These are phyloP conservation scores for Colletotrichum limetticola DNA, from an alignment of 2,329 filamentous ascomycete species.

Conservation along the genomic window DNA sequence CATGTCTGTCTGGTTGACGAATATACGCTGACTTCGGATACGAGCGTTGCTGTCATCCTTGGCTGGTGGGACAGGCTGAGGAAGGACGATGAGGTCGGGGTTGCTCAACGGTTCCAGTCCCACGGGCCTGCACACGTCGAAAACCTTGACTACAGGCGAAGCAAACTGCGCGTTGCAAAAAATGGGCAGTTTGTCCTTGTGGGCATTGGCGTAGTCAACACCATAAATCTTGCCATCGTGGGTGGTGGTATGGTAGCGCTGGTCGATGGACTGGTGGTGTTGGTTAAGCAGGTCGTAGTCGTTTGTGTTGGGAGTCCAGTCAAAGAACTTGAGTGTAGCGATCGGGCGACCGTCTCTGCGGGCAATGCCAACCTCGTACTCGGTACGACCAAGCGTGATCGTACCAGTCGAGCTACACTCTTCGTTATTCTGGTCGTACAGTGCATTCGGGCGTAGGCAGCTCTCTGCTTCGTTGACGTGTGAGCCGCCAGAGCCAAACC, in stretches of 20 bases:
- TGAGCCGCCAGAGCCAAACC: conserved; percentile 80
- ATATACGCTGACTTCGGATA: conserved; percentile 74
- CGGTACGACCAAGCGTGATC: conserved; percentile 84
- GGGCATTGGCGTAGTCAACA: conserved; percentile 68
- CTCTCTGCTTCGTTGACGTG: conserved; percentile 77
- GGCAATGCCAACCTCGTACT: conserved; percentile 90
- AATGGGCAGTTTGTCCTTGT: conserved; percentile 56
- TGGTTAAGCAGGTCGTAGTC: conserved; percentile 89
- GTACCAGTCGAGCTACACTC: conserved; percentile 86
- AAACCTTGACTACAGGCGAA: conserved; percentile 83
- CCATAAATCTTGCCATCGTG: conserved; percentile 88
- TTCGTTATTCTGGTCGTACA: conserved; percentile 73
- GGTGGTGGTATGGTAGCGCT: conserved; percentile 87
- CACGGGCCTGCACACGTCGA: conserved; percentile 83
- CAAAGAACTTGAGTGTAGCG: conserved; percentile 90
- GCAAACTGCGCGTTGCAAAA: conserved; percentile 68
- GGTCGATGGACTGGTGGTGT: conserved; percentile 83
- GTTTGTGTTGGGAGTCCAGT: conserved; percentile 93
- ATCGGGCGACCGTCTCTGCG: conserved; percentile 79
- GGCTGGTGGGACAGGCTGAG: conserved; percentile 79
- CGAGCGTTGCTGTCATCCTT: conserved; percentile 60
- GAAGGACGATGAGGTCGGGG: conserved; percentile 83
- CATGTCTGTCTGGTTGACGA: conserved; percentile 86
- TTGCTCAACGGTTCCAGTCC: conserved; percentile 70
- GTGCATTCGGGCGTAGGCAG: conserved; percentile 76